Conservation (phyloP, 495 filamentous ascomycete genomes). For the Mycothermus thermophilus region DNA sequence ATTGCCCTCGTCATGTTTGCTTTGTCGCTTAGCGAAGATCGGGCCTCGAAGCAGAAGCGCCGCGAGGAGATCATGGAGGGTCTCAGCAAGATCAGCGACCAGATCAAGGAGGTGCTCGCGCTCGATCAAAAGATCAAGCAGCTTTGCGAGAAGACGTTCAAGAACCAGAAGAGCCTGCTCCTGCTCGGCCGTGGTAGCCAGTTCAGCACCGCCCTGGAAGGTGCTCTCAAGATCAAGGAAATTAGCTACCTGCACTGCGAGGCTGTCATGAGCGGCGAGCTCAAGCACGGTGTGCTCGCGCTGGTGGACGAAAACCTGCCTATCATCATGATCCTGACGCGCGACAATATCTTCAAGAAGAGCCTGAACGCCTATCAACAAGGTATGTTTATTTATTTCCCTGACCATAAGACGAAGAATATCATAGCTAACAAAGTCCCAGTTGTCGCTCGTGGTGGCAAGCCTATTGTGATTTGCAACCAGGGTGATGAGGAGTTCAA, state of each 20-base stretch:
- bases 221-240: slow-evolving; percentile 98
- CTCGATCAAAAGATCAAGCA: slow-evolving; percentile 89
- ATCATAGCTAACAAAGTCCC: slow-evolving; percentile 6
- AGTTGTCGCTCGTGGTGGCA: slow-evolving; percentile 87
- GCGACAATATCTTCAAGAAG: slow-evolving; percentile 90
- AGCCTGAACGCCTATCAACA: slow-evolving; percentile 98
- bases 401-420: no score
- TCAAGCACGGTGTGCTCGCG: slow-evolving; percentile 96
- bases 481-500: slow-evolving; percentile 78
- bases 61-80: slow-evolving; percentile 96
- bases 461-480: slow-evolving; percentile 98
- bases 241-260: slow-evolving; percentile 99
- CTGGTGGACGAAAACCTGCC: slow-evolving; percentile 95
- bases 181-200: slow-evolving; percentile 89
- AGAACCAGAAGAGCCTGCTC: slow-evolving; percentile 90
- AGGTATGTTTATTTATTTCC: slow-evolving; percentile 38
- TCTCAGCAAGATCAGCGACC: slow-evolving; percentile 67
- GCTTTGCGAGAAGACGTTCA: slow-evolving; percentile 78
- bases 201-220: slow-evolving; percentile 93
- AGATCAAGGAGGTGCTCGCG: slow-evolving; percentile 82
- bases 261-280: slow-evolving; percentile 97
- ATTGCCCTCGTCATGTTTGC: slow-evolving; percentile 99
- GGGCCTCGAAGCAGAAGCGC: slow-evolving; percentile 83
- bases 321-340: slow-evolving; percentile 98
- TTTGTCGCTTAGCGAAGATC: slow-evolving; percentile 85